These are phyloP conservation scores for Heterobasidion occidentale DNA, from an alignment of 1,284 basidiomycete genomes.

Conservation along the genomic window DNA sequence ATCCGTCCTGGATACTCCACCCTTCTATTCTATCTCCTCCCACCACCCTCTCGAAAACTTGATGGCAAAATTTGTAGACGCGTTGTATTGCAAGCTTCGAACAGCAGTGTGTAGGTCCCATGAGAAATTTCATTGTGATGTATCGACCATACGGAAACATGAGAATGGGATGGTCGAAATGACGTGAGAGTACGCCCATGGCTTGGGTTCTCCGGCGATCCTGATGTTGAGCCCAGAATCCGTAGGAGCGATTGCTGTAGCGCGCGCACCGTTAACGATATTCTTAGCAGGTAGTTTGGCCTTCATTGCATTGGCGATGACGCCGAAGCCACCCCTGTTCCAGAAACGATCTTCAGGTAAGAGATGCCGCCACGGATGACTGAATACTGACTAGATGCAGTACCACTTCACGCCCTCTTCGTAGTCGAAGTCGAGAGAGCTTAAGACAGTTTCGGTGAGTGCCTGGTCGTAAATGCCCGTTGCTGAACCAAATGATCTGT, in stretches of 20 bases:
- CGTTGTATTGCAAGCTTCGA: conserved; percentile 19
- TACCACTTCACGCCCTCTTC: not conserved
- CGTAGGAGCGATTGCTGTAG: not conserved
- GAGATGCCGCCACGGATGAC: not conserved
- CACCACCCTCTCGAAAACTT: conserved; percentile 26
- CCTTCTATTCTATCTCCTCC: conserved; percentile 14
- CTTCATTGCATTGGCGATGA: not conserved
- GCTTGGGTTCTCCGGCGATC: not conserved
- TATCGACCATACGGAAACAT: conserved; percentile 19
- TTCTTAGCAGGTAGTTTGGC: no score
- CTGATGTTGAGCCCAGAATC: not conserved
- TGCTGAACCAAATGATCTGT: not conserved
- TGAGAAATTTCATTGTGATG: conserved; percentile 15
- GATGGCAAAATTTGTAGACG: conserved; percentile 23
- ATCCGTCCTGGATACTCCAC: conserved; percentile 22
- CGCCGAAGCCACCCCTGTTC: not conserved
- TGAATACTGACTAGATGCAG: not conserved
- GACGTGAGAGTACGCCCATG: conserved; percentile 18
- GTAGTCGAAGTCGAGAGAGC: not conserved
- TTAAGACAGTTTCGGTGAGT: not conserved
- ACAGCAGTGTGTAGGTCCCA: conserved; percentile 16
- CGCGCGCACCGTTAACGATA: not conserved
- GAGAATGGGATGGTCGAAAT: conserved; percentile 21
- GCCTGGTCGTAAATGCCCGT: not conserved
- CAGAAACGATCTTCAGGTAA: not conserved